phyloP scores from a whole-genome alignment of 2,329 filamentous ascomycete species.

The Paecilomyces variotii region DNA sequence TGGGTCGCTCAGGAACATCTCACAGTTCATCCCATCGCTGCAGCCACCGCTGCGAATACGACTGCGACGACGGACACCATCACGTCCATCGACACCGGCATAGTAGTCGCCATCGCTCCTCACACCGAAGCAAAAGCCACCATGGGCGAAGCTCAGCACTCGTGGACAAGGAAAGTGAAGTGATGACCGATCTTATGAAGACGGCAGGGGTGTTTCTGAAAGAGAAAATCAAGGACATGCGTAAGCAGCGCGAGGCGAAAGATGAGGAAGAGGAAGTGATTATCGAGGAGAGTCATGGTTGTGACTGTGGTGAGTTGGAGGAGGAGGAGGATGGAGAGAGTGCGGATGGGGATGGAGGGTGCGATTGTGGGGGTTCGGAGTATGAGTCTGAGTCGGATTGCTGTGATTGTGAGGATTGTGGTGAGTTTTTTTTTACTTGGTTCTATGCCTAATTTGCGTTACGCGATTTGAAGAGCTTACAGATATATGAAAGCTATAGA shows the following conservation, averaged over 20 bases:
- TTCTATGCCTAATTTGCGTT: neutral
- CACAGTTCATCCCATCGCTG: neutral
- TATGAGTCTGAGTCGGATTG: neutral
- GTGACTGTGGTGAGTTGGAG: neutral
- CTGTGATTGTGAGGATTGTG: neutral
- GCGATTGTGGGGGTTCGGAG: neutral
- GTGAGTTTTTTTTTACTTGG: neutral
- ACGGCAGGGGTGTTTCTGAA: neutral
- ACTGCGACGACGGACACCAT: neutral
- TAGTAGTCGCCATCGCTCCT: neutral
- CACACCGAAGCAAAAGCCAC: neutral
- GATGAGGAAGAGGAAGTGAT: neutral
- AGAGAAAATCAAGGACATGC: neutral
- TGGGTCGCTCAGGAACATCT: neutral
- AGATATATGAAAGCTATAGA: neutral
- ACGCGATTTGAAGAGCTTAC: neutral
- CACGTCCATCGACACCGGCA: neutral
- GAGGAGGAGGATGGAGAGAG: neutral
- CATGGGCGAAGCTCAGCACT: neutral
- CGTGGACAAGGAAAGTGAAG: neutral
- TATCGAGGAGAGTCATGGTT: neutral
- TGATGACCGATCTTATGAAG: neutral
- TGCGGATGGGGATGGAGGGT: neutral
- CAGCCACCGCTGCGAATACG: neutral
- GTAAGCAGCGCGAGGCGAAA: constrained; percentile 1